Conservation (phyloP, 306 rosid genomes). For the Phaseolus lunatus region DNA sequence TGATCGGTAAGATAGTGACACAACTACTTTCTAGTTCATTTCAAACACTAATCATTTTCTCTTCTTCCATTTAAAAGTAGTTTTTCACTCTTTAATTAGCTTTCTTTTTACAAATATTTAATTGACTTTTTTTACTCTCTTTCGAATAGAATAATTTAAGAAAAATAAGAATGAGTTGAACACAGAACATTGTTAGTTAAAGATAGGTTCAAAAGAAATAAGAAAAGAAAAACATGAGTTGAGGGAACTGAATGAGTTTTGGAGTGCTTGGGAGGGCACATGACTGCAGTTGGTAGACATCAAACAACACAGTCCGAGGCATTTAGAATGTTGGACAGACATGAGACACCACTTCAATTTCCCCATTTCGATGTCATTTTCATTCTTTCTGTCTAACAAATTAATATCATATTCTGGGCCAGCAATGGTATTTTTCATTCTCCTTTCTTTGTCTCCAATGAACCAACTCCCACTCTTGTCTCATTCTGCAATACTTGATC, state of each 20-base stretch:
- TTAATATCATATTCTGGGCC: conserved; percentile 35
- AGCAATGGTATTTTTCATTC: conserved; percentile 30
- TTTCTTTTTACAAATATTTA: too few species aligned
- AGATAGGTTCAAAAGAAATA: not conserved
- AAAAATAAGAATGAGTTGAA: too few species aligned
- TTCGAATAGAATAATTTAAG: too few species aligned
- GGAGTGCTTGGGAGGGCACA: conserved; percentile 18
- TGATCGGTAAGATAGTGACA: not conserved
- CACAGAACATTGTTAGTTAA: conserved; percentile 9
- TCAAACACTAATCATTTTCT: not conserved
- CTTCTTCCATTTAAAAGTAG: too few species aligned
- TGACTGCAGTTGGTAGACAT: conserved; percentile 31
- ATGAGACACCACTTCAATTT: conserved; percentile 26
- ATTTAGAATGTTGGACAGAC: conserved; percentile 35
- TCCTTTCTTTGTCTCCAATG: not conserved
- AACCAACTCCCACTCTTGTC: conserved; percentile 27
- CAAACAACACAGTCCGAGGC: not conserved
- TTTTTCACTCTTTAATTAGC: too few species aligned
- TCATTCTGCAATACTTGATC: conserved; percentile 25
- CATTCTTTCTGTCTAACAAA: conserved; percentile 36
- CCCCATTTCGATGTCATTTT: conserved; percentile 24
- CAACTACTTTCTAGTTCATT: not conserved
- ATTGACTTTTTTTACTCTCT: too few species aligned
- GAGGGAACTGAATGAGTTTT: conserved; percentile 15
- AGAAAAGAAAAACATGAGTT: conserved; percentile 5